Percentiles rank a stretch among this genome's conserved stretches.
Evolutionary conservation across 2,329 filamentous ascomycete genomes (phyloP).

Genomic region (Mycocentrospora acerina): DNA sequence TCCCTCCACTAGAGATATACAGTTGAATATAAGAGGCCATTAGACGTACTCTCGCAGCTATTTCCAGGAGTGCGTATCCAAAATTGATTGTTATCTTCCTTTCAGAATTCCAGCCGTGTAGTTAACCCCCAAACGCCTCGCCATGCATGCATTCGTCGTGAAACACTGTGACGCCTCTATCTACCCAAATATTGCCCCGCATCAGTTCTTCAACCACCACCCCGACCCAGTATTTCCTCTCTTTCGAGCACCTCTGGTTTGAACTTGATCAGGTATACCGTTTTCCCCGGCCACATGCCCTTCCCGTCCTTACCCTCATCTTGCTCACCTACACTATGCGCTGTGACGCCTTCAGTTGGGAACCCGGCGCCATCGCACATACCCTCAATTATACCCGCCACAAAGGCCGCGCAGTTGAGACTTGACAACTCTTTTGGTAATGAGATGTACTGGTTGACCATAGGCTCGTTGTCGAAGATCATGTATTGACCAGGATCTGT

Average conservation of each 20-base stretch:
- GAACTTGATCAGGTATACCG: conserved; percentile 94
- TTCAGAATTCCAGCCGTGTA: no score
- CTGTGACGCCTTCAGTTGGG: conserved; percentile 77
- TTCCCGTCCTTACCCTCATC: conserved; percentile 53
- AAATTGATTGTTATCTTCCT: no score
- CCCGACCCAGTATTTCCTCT: conserved; percentile 75
- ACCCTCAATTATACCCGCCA: conserved; percentile 92
- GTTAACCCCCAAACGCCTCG: conserved; percentile 13
- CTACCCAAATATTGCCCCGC: background rate
- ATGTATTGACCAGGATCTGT: conserved; percentile 94
- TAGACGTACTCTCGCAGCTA: no score
- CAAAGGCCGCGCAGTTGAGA: conserved; percentile 93
- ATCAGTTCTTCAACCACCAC: conserved; percentile 38
- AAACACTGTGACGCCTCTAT: background rate
- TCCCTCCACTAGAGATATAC: background rate
- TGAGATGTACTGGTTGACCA: conserved; percentile 91
- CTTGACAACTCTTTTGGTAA: conserved; percentile 94
- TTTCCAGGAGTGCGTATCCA: no score
- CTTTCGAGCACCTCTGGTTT: conserved; percentile 87
- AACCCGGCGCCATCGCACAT: conserved; percentile 93
- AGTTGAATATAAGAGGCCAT: no score
- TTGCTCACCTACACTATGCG: conserved; percentile 65
- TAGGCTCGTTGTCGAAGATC: conserved; percentile 97
- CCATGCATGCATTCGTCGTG: conserved; percentile 11
- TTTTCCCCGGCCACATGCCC: conserved; percentile 88